Conservation (phyloP, 495 filamentous ascomycete species). For the Penicillium verhagenii region DNA sequence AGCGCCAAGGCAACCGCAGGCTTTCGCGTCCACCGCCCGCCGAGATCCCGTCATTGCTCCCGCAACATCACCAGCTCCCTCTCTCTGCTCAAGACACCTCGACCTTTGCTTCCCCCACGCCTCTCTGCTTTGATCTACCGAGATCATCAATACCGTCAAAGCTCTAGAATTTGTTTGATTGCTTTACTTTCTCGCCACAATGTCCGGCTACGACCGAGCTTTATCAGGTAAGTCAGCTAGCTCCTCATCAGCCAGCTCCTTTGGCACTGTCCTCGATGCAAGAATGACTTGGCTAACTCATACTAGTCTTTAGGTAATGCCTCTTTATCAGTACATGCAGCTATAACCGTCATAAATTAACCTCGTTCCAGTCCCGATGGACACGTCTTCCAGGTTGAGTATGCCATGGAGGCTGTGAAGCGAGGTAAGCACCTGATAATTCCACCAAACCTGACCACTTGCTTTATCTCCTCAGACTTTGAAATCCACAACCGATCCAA, state of each 20-base stretch:
- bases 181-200: constrained; percentile 51
- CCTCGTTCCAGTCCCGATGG: constrained; percentile 77
- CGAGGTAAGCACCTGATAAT: constrained; percentile 60
- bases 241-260: constrained; percentile 25
- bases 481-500: background rate
- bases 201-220: constrained; percentile 91
- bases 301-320: constrained; percentile 32
- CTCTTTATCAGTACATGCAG: constrained; percentile 7
- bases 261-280: constrained; percentile 11
- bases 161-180: background rate
- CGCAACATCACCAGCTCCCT: constrained; percentile 17
- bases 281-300: constrained; percentile 17
- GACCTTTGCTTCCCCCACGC: background rate
- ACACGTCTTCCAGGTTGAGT: constrained; percentile 99
- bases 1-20: constrained; percentile 28
- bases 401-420: constrained; percentile 98
- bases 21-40: constrained; percentile 35
- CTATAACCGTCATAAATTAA: constrained; percentile 23
- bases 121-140: background rate
- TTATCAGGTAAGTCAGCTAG: constrained; percentile 73
- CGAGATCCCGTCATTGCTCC: constrained; percentile 29
- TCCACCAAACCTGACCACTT: constrained; percentile 2
- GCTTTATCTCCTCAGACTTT: background rate
- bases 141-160: background rate
- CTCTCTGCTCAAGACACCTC: constrained; percentile 13